Conservation (phyloP, 345 rosid species). For the Citrus unshiu region DNA sequence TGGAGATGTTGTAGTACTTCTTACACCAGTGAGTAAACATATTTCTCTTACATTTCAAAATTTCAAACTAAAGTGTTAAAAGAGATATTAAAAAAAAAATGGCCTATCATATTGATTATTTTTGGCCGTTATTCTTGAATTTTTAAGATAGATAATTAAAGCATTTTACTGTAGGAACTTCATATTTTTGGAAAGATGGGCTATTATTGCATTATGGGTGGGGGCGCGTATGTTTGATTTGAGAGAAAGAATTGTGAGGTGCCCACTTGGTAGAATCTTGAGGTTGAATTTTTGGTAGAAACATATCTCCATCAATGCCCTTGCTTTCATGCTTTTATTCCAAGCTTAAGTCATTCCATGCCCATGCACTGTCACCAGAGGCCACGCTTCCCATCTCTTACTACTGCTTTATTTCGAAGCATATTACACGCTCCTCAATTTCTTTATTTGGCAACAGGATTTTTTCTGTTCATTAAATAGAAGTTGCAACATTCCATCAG, state of each 20-base stretch:
- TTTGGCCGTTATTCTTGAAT: not conserved
- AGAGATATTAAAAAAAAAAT: not conserved
- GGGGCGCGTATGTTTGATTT: not conserved
- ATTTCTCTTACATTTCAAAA: not conserved
- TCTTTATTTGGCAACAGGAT: slow-evolving; percentile 4
- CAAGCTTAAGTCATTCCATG: slow-evolving; percentile 41
- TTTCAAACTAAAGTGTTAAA: not conserved
- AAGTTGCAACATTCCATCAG: not conserved
- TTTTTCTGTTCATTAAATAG: not conserved
- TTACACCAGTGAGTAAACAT: not conserved
- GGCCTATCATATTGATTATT: not conserved
- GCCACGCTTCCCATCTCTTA: slow-evolving; percentile 22
- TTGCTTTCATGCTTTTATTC: slow-evolving; percentile 39
- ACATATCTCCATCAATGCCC: slow-evolving; percentile 33
- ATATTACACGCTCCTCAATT: not conserved
- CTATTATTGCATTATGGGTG: not conserved
- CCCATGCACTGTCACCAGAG: slow-evolving; percentile 46
- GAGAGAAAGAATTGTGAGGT: not conserved
- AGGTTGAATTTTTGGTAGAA: slow-evolving; percentile 40
- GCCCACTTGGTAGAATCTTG: slow-evolving; percentile 26
- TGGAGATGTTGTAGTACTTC: not conserved
- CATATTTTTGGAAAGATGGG: not conserved
- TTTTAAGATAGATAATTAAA: not conserved
- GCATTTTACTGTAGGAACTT: not conserved
- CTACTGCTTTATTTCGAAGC: slow-evolving; percentile 4